These are phyloP conservation scores for Talaromyces sp. DNA, from an alignment of 2,329 filamentous ascomycete species.

Conservation along the genomic window DNA sequence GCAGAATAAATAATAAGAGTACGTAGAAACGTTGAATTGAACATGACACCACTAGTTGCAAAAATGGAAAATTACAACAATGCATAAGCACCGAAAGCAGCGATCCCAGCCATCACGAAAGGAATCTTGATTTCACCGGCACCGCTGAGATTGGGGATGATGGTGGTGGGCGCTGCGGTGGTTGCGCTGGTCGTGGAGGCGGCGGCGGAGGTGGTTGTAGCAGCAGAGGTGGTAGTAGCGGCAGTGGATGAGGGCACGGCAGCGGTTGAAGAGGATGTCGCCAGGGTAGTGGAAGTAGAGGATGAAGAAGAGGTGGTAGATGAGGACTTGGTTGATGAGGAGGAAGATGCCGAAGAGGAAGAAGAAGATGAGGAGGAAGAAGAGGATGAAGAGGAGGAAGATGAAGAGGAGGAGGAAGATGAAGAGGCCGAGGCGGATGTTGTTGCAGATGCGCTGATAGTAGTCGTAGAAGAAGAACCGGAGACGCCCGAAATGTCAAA, in stretches of 20 bases:
- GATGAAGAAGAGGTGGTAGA: conserved; percentile 15
- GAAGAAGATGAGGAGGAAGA: neutral
- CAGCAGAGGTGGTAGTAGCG: neutral
- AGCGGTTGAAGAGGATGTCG: neutral
- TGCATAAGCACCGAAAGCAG: conserved; percentile 1
- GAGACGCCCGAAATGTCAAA: conserved; percentile 47
- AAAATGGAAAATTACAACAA: neutral
- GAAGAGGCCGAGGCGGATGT: conserved; percentile 22
- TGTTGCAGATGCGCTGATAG: conserved; percentile 25
- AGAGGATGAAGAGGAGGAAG: too few relatives aligned
- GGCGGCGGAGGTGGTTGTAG: conserved; percentile 12
- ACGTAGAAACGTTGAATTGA: neutral
- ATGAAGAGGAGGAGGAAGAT: too few relatives aligned
- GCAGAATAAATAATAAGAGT: too few relatives aligned
- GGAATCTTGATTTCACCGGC: neutral
- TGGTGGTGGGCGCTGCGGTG: conserved; percentile 7
- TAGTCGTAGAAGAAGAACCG: conserved; percentile 26
- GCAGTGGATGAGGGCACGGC: neutral
- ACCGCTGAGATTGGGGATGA: neutral
- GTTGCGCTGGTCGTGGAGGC: neutral
- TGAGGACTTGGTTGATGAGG: conserved; percentile 12
- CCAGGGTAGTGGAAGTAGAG: neutral
- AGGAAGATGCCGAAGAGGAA: conserved; percentile 11
- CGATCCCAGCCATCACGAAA: neutral
- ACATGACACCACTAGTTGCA: too few relatives aligned